Evolutionary conservation across 352 stramenopile species (phyloP), one percentile per base, ranked within the genome.

Genomic region (Globisporangium middletonii): DNA sequence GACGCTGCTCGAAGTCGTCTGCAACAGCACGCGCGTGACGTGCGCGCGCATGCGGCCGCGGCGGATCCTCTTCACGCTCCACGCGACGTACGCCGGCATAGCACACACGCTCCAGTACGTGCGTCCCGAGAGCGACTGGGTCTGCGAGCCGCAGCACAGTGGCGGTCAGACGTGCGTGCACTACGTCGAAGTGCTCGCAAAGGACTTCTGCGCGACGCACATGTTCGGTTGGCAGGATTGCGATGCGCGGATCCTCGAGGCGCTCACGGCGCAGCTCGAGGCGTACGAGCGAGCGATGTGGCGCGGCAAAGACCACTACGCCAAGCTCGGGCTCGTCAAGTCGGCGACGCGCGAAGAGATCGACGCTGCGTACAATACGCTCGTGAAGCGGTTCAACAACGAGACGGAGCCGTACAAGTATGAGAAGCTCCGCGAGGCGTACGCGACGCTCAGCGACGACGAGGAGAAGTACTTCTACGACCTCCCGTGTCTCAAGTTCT

Each of bases 381-480:
- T 90, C 33, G 80, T 93, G 18, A 90, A 89, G 66, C 77, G 83
- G 15, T 93, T 87, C 62, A 93, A 93, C 64, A 93, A 93, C 55
- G 80, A 86, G 59, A 91, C 83, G 0, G 80, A 93, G 55, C 79
- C 83, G 33, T 71, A 86, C 50, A 93, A 93, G 57, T 93, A 91
- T 54, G 83, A 89, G 43, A 93, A 91, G 48, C 73, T 93, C 16
- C 70, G 75, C 26, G 81, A 90, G 45, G 83, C 83, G 12, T 93
- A 93, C 71, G 69, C 68, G 19, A 83, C 80, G 26, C 69, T 91
- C 38, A 90, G 78, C 51, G 80, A 93, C 57, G 72, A 77, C 0
- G 83, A 89, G 55, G 83, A 91, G 43, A 93, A 93, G 57, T 88
- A 90, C 62, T 93, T 75, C 54, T 93, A 93, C 72, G 81, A 93